These are phyloP conservation scores for Saccharum hybrid DNA, from an alignment of 202 grass and related monocot species.

Conservation along the genomic window DNA sequence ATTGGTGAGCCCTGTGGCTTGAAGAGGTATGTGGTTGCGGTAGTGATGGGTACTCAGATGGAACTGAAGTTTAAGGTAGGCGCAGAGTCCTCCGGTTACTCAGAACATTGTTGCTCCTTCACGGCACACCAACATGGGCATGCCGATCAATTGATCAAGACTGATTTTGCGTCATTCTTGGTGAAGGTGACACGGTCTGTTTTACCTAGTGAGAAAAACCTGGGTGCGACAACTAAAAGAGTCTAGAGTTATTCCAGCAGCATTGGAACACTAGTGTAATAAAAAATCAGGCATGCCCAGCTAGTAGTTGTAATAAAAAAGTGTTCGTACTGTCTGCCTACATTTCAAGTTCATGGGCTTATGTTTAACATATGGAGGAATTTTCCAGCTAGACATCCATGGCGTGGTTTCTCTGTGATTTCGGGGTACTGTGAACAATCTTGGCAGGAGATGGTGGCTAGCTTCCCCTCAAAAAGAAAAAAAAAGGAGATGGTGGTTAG, in stretches of 20 bases:
- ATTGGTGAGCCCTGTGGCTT: not conserved
- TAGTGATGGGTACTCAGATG: not conserved
- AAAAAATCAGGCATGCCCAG: not conserved
- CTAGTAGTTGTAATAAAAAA: not conserved
- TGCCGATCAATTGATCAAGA: not conserved
- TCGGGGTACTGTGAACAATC: too few species aligned
- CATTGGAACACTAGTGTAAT: not conserved
- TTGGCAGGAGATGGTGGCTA: too few species aligned
- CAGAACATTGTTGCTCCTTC: not conserved
- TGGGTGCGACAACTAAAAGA: not conserved
- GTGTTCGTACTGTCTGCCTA: not conserved
- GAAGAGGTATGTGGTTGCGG: not conserved
- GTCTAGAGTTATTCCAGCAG: not conserved
- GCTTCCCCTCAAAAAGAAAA: too few species aligned
- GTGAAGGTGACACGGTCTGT: constrained; percentile 13
- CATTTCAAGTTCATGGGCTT: not conserved
- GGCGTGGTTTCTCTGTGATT: too few species aligned
- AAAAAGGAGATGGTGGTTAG: too few species aligned
- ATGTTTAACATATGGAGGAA: too few species aligned
- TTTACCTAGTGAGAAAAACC: not conserved
- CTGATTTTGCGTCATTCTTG: not conserved
- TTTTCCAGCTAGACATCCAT: too few species aligned
- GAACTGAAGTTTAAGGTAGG: constrained; percentile 13
- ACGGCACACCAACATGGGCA: not conserved
- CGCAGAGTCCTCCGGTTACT: not conserved